phyloP scores from a whole-genome alignment of 352 stramenopile species.

The Hyaloperonospora arabidopsidis region DNA sequence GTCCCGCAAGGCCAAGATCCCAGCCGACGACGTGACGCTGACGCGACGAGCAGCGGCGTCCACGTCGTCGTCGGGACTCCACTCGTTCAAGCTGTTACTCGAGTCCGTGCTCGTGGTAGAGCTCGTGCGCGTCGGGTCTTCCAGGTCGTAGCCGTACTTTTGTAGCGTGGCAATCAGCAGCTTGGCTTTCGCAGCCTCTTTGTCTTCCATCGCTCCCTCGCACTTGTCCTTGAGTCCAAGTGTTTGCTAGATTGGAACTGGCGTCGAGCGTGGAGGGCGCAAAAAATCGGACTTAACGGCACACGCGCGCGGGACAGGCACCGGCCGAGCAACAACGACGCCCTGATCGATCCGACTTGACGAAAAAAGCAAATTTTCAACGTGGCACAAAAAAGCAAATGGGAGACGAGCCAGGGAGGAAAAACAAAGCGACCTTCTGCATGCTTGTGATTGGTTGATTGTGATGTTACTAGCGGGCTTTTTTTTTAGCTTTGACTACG shows the following conservation, averaged over 20 bases:
- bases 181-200: constrained; percentile 53
- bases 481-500: too few relatives aligned
- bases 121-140: constrained; percentile 26
- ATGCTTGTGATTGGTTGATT: too few relatives aligned
- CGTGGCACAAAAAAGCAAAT: too few relatives aligned
- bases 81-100: constrained; percentile 30
- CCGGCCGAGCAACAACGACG: background rate
- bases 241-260: background rate
- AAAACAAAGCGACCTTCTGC: too few relatives aligned
- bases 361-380: background rate
- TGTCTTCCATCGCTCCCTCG: constrained; percentile 43
- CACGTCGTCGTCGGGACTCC: constrained; percentile 29
- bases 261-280: constrained; percentile 16
- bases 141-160: constrained; percentile 79
- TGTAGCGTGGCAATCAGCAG: constrained; percentile 75
- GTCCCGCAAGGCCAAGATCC: constrained; percentile 70
- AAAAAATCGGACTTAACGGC: constrained; percentile 8
- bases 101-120: constrained; percentile 24
- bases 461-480: too few relatives aligned
- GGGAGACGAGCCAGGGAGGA: background rate
- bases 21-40: constrained; percentile 35
- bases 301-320: constrained; percentile 14
- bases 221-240: too few relatives aligned
- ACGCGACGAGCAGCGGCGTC: constrained; percentile 16
- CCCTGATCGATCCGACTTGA: constrained; percentile 5